Evolutionary conservation across 257 asterid genomes (phyloP).

Genomic region (Solanum etuberosum): DNA sequence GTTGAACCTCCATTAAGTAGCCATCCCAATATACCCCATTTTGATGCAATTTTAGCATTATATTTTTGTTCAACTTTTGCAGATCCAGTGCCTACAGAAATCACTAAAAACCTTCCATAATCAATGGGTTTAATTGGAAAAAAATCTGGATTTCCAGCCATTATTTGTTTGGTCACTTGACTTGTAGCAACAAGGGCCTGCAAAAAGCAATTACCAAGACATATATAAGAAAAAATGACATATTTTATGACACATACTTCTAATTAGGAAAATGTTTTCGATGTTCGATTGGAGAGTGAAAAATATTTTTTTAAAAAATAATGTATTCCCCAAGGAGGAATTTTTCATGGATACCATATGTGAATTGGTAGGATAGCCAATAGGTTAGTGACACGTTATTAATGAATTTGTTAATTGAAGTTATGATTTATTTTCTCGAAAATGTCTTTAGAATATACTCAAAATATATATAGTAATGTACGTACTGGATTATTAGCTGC

Average conservation of each 20-base stretch:
- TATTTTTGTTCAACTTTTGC: slow-evolving; percentile 32
- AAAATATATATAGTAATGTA: not conserved
- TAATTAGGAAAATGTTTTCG: not conserved
- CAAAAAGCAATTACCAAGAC: not conserved
- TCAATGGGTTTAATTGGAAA: slow-evolving; percentile 28
- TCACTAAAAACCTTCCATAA: slow-evolving; percentile 15
- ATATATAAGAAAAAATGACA: not conserved
- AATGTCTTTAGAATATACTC: not conserved
- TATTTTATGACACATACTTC: not conserved
- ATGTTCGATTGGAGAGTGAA: no score
- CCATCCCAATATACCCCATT: slow-evolving; percentile 54
- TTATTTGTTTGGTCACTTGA: slow-evolving; percentile 40
- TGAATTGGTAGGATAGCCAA: no score
- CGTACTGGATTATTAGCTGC: slow-evolving; percentile 58
- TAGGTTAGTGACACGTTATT: not conserved
- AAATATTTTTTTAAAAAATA: no score
- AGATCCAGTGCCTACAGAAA: slow-evolving; percentile 52
- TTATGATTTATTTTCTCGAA: not conserved
- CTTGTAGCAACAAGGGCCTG: slow-evolving; percentile 37
- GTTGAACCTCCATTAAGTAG: slow-evolving; percentile 25
- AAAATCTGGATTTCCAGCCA: slow-evolving; percentile 24
- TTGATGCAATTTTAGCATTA: slow-evolving; percentile 20
- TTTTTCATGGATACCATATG: no score
- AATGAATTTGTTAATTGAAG: no score
- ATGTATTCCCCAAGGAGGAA: no score